Evolutionary conservation across 2,329 filamentous ascomycete genomes (phyloP).

Genomic region (Microsporum canis): DNA sequence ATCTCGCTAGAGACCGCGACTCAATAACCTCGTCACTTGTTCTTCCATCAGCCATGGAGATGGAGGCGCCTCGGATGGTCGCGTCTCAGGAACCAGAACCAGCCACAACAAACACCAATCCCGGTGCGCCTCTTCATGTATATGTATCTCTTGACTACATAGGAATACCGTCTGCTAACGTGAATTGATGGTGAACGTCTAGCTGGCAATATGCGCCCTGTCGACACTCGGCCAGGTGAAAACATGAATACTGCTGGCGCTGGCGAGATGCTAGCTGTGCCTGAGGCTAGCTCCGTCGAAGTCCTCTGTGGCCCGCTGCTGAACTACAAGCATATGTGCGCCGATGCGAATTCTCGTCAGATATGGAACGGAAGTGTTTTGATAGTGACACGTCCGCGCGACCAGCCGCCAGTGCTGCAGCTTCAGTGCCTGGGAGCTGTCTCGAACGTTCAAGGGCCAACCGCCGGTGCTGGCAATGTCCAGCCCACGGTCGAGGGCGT

Average conservation of each 20-base stretch:
- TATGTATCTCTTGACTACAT: neutral
- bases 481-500: slow-evolving; percentile 34
- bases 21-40: neutral
- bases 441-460: slow-evolving; percentile 11
- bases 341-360: slow-evolving; percentile 22
- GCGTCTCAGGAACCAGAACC: neutral
- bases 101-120: neutral
- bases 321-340: slow-evolving; percentile 38
- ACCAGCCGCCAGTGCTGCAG: slow-evolving; percentile 49
- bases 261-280: neutral
- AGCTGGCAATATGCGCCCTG: neutral
- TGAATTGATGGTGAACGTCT: neutral
- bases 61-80: neutral
- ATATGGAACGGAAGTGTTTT: slow-evolving; percentile 77
- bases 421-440: slow-evolving; percentile 28
- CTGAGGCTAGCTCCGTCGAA: slow-evolving; percentile 14
- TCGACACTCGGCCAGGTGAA: neutral
- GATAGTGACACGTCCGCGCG: slow-evolving; percentile 65
- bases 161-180: neutral
- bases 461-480: slow-evolving; percentile 10
- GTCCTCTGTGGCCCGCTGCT: slow-evolving; percentile 39
- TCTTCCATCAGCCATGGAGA: neutral
- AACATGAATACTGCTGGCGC: neutral
- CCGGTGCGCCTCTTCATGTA: neutral
- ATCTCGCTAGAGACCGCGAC: neutral